Percentiles rank a stretch among this genome's conserved stretches.
Evolutionary conservation across 1,284 basidiomycete genomes (phyloP).

Genomic region (Heterobasidion occidentale): DNA sequence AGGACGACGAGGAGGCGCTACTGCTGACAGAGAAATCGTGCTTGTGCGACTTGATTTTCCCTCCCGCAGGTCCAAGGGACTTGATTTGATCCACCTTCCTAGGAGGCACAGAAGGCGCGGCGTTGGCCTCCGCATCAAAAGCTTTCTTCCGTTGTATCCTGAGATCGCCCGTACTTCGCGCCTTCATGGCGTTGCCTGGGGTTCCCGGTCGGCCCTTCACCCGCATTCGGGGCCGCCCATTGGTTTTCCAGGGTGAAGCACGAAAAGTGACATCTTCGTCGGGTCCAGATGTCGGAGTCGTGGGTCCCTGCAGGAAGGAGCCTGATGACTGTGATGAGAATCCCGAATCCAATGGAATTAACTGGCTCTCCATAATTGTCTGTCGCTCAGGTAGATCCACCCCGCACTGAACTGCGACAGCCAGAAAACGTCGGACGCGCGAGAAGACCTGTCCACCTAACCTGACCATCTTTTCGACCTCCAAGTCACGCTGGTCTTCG

Average conservation of each 20-base stretch:
- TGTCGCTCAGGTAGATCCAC: constrained; percentile 58
- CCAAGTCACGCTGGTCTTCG: constrained; percentile 42
- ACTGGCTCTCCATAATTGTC: constrained; percentile 21
- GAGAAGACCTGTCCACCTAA: constrained; percentile 69
- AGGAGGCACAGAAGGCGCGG: constrained; percentile 21
- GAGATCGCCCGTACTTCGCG: constrained; percentile 49
- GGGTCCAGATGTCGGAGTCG: constrained; percentile 2
- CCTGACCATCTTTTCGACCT: constrained; percentile 68
- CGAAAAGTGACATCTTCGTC: constrained; percentile 11
- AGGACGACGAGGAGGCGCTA: constrained; percentile 58
- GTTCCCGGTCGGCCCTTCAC: constrained; percentile 17
- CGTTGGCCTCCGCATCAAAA: constrained; percentile 14
- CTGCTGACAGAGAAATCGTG: constrained; percentile 51
- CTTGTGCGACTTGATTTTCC: constrained; percentile 8
- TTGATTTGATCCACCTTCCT: constrained; percentile 2
- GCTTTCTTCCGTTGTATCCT: constrained; percentile 25
- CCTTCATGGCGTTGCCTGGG: constrained; percentile 30
- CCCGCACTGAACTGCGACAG: constrained; percentile 74
- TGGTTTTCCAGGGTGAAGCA: constrained; percentile 3
- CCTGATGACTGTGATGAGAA: constrained; percentile 6
- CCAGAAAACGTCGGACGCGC: constrained; percentile 62
- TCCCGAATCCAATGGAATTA: constrained; percentile 23
- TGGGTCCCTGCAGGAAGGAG: not conserved
- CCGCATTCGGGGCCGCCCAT: constrained; percentile 9
- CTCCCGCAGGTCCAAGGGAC: constrained; percentile 4